These are phyloP conservation scores for Aspergillus udagawae DNA, from an alignment of 2,329 filamentous ascomycete genomes.

Conservation along the genomic window DNA sequence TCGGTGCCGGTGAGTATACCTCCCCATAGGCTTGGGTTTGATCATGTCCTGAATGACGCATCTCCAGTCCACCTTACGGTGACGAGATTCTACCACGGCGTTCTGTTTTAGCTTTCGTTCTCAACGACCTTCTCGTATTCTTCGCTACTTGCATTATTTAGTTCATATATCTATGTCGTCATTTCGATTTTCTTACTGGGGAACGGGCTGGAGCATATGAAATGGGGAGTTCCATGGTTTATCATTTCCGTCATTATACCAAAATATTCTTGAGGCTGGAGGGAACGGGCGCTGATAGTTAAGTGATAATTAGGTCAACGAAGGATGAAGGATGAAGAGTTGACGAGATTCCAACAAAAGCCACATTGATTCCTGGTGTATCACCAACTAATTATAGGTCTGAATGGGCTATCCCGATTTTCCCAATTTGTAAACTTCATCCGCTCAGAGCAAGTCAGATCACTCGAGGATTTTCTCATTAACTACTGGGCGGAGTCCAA, in stretches of 20 bases:
- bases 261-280: neutral
- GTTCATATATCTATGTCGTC: neutral
- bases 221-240: neutral
- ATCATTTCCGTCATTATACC: neutral
- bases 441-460: neutral
- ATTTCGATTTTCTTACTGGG: neutral
- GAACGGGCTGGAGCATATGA: neutral
- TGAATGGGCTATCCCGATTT: neutral
- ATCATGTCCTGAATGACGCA: neutral
- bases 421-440: neutral
- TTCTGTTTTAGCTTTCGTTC: neutral
- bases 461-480: neutral
- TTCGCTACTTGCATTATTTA: neutral
- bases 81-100: neutral
- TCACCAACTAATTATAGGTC: too few species aligned
- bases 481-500: neutral
- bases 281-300: neutral
- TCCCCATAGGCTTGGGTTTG: neutral
- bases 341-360: neutral
- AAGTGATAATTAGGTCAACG: neutral
- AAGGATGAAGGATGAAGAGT: neutral
- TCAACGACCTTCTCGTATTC: neutral
- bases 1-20: slow-evolving; percentile 9
- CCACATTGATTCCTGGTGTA: too few species aligned
- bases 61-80: neutral